Conservation (phyloP, 2,329 filamentous ascomycete species). For the Fusarium subtropicale region DNA sequence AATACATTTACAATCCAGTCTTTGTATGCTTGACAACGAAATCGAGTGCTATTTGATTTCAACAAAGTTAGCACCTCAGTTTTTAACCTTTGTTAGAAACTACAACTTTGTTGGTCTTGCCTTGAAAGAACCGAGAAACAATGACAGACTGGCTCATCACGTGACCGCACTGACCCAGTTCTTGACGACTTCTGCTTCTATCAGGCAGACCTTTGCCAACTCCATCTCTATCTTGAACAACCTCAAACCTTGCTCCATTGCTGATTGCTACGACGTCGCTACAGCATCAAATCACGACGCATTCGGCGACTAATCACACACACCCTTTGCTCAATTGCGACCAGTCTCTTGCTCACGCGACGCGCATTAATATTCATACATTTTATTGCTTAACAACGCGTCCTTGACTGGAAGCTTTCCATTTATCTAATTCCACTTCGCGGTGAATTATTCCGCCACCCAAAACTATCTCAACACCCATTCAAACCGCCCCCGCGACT, state of each 20-base stretch:
- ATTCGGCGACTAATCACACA: constrained; percentile 26
- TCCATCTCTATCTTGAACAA: constrained; percentile 40
- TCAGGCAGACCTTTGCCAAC: constrained; percentile 47
- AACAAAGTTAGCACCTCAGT: not conserved
- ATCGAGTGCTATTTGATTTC: no score
- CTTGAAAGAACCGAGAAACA: constrained; percentile 15
- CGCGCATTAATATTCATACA: constrained; percentile 40
- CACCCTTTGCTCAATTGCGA: constrained; percentile 32
- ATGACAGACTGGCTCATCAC: constrained; percentile 39
- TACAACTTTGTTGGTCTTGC: not conserved
- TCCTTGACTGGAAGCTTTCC: constrained; percentile 32
- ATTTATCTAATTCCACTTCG: constrained; percentile 30
- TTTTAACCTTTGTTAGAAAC: constrained; percentile 24
- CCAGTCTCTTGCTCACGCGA: constrained; percentile 36
- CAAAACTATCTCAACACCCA: constrained; percentile 2
- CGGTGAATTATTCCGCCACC: constrained; percentile 43
- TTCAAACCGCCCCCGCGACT: constrained; percentile 12
- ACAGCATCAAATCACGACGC: constrained; percentile 24
- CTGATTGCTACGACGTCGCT: constrained; percentile 34
- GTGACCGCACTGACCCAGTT: constrained; percentile 48
- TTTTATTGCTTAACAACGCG: constrained; percentile 39
- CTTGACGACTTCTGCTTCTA: constrained; percentile 45
- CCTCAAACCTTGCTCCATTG: constrained; percentile 38
- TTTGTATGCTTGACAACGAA: not conserved
- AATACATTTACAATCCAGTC: not conserved